These are phyloP conservation scores for Allium fistulosum DNA, from an alignment of 106 monocot genomes.

Conservation along the genomic window DNA sequence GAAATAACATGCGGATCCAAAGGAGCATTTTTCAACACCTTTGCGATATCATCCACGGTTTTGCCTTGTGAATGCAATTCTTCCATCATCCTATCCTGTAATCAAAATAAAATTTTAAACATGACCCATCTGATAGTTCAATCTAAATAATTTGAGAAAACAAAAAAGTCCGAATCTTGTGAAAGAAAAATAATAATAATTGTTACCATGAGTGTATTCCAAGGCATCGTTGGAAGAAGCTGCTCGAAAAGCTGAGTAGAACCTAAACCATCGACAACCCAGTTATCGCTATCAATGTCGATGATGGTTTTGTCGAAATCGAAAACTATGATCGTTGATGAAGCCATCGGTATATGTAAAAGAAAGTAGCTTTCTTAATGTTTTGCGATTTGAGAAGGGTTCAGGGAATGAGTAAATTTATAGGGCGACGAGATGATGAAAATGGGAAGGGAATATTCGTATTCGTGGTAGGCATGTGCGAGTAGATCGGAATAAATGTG, in stretches of 20 bases:
- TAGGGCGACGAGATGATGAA: too few relatives aligned
- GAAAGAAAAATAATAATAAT: neutral
- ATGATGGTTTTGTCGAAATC: conserved; percentile 96
- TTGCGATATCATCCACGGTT: conserved; percentile 30
- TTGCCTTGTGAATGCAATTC: conserved; percentile 41
- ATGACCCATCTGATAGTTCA: neutral
- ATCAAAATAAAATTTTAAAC: neutral
- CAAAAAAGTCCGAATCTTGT: neutral
- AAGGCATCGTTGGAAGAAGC: conserved; percentile 67
- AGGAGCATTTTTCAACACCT: conserved; percentile 30
- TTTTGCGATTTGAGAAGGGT: too few relatives aligned
- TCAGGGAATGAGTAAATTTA: too few relatives aligned
- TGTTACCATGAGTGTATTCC: conserved; percentile 63
- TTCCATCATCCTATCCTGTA: conserved; percentile 48
- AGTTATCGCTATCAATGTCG: conserved; percentile 88
- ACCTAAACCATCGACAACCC: conserved; percentile 66
- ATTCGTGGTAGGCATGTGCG: too few relatives aligned
- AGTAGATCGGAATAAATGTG: too few relatives aligned
- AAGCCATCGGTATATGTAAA: neutral
- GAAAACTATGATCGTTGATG: conserved; percentile 48
- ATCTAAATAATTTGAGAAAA: too few relatives aligned
- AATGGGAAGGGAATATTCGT: too few relatives aligned
- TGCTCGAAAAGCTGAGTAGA: conserved; percentile 40
- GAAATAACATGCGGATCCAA: conserved; percentile 28
- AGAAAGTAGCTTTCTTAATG: too few relatives aligned